A percentile compares a stretch with the other conserved stretches of the same genome.
Conservation (phyloP, 305 asterid genomes). For the Andrographis paniculata region DNA sequence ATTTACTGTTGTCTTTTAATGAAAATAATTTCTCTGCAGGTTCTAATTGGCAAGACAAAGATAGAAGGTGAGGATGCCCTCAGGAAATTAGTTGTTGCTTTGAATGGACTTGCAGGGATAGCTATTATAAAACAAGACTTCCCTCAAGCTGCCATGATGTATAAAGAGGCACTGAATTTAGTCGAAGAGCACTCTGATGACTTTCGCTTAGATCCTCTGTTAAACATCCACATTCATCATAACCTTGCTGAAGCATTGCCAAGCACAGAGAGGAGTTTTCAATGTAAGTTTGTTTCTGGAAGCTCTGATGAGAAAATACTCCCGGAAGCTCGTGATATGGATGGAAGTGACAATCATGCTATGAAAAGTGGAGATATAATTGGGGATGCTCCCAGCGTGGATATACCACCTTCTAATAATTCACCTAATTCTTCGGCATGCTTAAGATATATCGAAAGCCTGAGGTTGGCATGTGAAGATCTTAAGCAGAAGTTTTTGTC, state of each 20-base stretch:
- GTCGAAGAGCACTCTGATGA: conserved; percentile 71
- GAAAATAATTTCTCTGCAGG: conserved; percentile 42
- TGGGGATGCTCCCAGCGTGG: conserved; percentile 23
- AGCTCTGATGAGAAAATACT: conserved; percentile 25
- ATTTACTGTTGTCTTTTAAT: conserved; percentile 13
- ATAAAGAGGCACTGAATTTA: conserved; percentile 72
- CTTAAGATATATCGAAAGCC: conserved; percentile 30
- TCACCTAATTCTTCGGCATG: conserved; percentile 27
- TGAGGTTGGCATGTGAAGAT: conserved; percentile 52
- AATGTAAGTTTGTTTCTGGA: conserved; percentile 25
- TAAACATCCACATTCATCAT: conserved; percentile 84
- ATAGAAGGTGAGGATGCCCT: conserved; percentile 97
- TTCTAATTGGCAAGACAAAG: conserved; percentile 86
- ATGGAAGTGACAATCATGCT: conserved; percentile 23
- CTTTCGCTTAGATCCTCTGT: conserved; percentile 89
- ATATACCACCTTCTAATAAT: conserved; percentile 21
- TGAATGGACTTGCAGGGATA: conserved; percentile 97
- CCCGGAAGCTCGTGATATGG: conserved; percentile 24
- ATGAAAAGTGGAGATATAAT: conserved; percentile 26
- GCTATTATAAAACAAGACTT: conserved; percentile 76
- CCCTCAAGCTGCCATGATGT: conserved; percentile 61
- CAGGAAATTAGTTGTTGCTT: conserved; percentile 74
- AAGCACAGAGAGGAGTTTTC: conserved; percentile 25
- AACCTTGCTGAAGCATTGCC: conserved; percentile 75
- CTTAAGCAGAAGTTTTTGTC: conserved; percentile 68